Evolutionary conservation across 352 stramenopile species (phyloP).

Genomic region (Phytophthora nicotianae): DNA sequence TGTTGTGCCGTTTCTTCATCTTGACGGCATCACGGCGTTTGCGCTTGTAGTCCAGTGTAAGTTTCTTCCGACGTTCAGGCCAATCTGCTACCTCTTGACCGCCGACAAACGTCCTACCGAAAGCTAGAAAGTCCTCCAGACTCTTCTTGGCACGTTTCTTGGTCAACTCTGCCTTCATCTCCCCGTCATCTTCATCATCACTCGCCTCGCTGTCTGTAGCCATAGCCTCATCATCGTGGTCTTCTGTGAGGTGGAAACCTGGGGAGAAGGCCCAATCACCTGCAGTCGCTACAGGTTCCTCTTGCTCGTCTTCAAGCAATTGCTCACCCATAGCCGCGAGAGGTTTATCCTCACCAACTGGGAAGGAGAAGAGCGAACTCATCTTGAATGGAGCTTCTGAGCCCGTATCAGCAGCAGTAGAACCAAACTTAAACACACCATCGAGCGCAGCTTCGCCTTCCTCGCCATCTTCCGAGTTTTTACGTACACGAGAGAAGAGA

Average conservation of each 20-base stretch:
- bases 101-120: conserved; percentile 56
- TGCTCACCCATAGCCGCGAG: conserved; percentile 53
- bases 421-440: conserved; percentile 53
- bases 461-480: conserved; percentile 83
- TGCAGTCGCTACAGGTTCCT: conserved; percentile 15
- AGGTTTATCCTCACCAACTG: conserved; percentile 53
- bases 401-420: conserved; percentile 7
- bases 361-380: conserved; percentile 72
- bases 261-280: conserved; percentile 30
- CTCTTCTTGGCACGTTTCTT: conserved; percentile 48
- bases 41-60: conserved; percentile 83
- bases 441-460: conserved; percentile 78
- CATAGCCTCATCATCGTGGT: conserved; percentile 37
- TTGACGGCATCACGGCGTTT: conserved; percentile 81
- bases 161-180: conserved; percentile 16
- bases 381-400: conserved; percentile 59
- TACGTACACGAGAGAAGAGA: conserved; percentile 78
- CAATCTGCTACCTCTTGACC: conserved; percentile 43
- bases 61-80: conserved; percentile 68
- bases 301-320: conserved; percentile 53
- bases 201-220: conserved; percentile 48
- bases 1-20: conserved; percentile 75
- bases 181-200: conserved; percentile 33
- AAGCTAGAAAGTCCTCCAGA: conserved; percentile 69
- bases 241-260: conserved; percentile 22